Base-by-base conservation (phyloP, 2,329 filamentous ascomycete genomes). In the Cytospora paraplurivora region DNA sequence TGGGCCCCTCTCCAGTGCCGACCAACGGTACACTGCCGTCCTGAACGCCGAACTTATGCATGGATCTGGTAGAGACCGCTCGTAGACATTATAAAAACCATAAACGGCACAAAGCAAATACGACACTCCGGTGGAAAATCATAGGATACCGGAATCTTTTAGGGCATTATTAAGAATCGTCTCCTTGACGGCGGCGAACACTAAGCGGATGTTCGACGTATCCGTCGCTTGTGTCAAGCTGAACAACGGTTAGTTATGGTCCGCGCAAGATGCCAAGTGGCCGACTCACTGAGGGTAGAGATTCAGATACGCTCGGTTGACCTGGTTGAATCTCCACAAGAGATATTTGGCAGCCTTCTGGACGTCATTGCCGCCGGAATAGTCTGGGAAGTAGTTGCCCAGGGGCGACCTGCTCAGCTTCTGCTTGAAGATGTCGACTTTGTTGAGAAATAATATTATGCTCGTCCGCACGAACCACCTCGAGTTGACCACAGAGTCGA, bases 391-490 rank as follows among this genome's bases (percentile, higher is more conserved):
- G 76, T 98, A 99, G 74, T 94, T 97, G 70, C 89, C 91, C 53
- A 99, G 78, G 0, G 95, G 94, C 62, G 93, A 97, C 67, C 93
- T 87, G 62, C 87, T 87, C 34, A 99, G 87, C 76, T 99, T 99
- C 73, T 93, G 89, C 76, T 95, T 94, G 84, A 99, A 99, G 64
- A 99, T 86, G 79, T 99, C 95, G 69, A 99, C 95, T 77, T 99
- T 99, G 82, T 99, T 99, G 67, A 99, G 84, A 80, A 99, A 99
- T 63, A 99, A 83, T 73, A 99, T 98, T 74, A 99, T 99, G 74
- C 93, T 97, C 13, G 95, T 99, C 71, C 95, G 85, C 90, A 98
- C 96, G 78, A 99, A 99, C 95, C 95, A 99, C 71, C 95, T 85
- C 37, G 95, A 98, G 78, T 99, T 99, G 70, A 99, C 95, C 5